These are phyloP conservation scores for Astrothelium macrocarpum DNA, from an alignment of 495 filamentous ascomycete genomes.

Conservation along the genomic window DNA sequence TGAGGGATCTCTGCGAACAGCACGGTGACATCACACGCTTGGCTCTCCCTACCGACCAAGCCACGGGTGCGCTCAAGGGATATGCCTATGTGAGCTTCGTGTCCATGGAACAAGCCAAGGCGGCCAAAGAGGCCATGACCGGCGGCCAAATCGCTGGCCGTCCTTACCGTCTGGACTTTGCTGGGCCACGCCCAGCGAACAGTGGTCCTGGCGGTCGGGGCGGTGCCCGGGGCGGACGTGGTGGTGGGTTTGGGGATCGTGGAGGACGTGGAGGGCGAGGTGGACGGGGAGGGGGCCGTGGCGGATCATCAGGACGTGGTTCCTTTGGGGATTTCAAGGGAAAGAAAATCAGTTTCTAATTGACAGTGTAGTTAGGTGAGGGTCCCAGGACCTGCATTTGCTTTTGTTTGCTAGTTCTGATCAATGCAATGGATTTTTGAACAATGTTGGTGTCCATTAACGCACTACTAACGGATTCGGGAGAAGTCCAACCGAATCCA, in stretches of 20 bases:
- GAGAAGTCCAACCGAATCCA: no score
- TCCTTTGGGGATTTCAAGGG: slow-evolving; percentile 81
- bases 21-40: slow-evolving; percentile 64
- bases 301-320: slow-evolving; percentile 53
- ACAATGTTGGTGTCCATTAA: no score
- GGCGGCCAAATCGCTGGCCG: slow-evolving; percentile 72
- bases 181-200: slow-evolving; percentile 60
- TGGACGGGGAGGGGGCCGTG: slow-evolving; percentile 27
- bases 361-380: no score
- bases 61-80: slow-evolving; percentile 80
- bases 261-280: slow-evolving; percentile 38
- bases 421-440: no score
- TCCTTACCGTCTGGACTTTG: slow-evolving; percentile 79
- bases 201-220: slow-evolving; percentile 44
- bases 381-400: no score
- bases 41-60: slow-evolving; percentile 81
- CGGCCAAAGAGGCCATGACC: slow-evolving; percentile 53
- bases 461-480: no score
- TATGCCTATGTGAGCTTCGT: slow-evolving; percentile 87
- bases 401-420: no score
- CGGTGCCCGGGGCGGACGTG: slow-evolving; percentile 41
- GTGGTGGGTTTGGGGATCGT: slow-evolving; percentile 43
- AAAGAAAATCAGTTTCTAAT: slow-evolving; percentile 86
- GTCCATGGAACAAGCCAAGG: slow-evolving; percentile 76
- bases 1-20: slow-evolving; percentile 65